Evolutionary conservation across 2,329 filamentous ascomycete genomes (phyloP), one percentile per base, ranked within the genome.

Genomic region (Colletotrichum cereale): DNA sequence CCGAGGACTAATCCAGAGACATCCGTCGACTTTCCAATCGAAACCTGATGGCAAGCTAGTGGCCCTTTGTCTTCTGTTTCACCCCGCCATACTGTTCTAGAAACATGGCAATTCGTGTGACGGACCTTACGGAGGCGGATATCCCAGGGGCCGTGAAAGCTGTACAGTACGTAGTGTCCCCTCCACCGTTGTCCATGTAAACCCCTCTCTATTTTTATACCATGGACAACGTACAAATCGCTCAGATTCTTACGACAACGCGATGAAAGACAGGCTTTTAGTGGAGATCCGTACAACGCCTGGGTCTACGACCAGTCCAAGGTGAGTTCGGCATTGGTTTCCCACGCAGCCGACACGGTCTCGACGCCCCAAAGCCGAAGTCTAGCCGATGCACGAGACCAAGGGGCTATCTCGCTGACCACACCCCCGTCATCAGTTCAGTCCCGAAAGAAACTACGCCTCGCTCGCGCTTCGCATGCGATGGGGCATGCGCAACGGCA

Each of bases 401-500:
- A 42, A 50, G n/a, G 47, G 12, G 14, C 3, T 34, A 3, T 21
- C n/a, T 31, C 66, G 21, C 29, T 36, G 2, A n/a, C 44, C 3
- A 8, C 10, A 18, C 16, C 1, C 18, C 38, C 14, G 24, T 50
- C 26, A 8, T 62, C 66, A 91, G 87, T 91, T 92, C 80, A 87
- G 87, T 65, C 78, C 84, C 21, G 77, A 83, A 57, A 87, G 91
- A 38, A 93, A 93, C 76, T 86, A 86, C 69, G 86, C 86, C 40
- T 92, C 90, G 18, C 84, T 93, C 21, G 86, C 85, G 2, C 87
- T 92, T 2, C 88, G 92, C 63, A 93, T 91, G 81, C 84, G 84
- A 74, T 93, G 91, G 89, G 91, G 92, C 34, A 92, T 94, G 78
- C 85, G 87, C 63, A 90, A 92, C 77, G 90, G 88, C 63, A 86